Base-by-base conservation (phyloP, 768 basidiomycete species). In the Suillus cothurnatus region DNA sequence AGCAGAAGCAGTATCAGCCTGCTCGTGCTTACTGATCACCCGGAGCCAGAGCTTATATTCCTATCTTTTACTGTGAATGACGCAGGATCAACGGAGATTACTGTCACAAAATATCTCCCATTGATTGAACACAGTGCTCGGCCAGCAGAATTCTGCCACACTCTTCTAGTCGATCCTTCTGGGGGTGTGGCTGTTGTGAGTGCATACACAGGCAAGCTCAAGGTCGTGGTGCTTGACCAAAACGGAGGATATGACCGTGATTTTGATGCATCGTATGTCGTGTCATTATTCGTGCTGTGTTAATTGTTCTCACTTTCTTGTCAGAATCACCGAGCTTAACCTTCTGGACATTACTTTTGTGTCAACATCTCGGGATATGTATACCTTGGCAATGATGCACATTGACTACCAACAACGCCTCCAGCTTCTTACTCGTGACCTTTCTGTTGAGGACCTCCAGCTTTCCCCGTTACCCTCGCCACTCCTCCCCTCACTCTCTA, bases 1-100 rank as follows among this genome's bases (percentile, higher is more conserved):
- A 67, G 70, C 70, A 78, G 79, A 78, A 63, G 79, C 78, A 50
- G 66, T 70, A 41, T 79, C 77, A 68, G 81, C 81, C 34, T 94
- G 17, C 73, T 92, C 26, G 81, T 92, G 38, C 81, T 94, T 72
- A 84, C 90, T 0, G 91, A 91, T 65, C 91, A 93, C 69, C 92
- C 92, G 1, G 86, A 91, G 39, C 90, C 92, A 11, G 86, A 88
- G 66, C 81, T 94, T 15, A 74, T 93, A 41, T 81, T 93, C 67
- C 78, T 94, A 47, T 72, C 78, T 4, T 90, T 88, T 71, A 73
- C 74, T 3, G 78, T 81, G 43, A 72, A 79, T 39, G 71, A 75
- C 15, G 71, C 65, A 49, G 79, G 77, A 23, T 73, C 73, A 38
- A 67, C 60, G 31, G 61, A 64, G 9, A 75, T 92, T 19, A 72